Conservation (phyloP, 768 basidiomycete genomes). For the Lentinula edodes region DNA sequence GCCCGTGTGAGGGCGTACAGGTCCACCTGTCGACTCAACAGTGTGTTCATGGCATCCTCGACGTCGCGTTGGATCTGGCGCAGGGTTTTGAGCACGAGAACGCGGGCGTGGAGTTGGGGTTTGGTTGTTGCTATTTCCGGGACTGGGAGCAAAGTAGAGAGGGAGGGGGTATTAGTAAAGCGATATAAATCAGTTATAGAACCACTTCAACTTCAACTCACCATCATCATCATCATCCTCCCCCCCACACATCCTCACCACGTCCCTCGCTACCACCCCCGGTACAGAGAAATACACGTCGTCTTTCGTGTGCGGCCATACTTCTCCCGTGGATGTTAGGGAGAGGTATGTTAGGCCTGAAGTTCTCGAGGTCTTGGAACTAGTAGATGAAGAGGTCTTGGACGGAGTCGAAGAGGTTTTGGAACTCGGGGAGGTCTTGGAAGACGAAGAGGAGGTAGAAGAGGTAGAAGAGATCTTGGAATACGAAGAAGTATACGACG, state of each 20-base stretch:
- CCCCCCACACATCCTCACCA: slow-evolving; percentile 21
- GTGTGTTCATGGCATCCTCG: slow-evolving; percentile 31
- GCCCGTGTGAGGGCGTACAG: slow-evolving; percentile 44
- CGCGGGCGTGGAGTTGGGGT: slow-evolving; percentile 50
- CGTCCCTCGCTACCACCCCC: slow-evolving; percentile 42
- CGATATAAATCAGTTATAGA: too few relatives aligned
- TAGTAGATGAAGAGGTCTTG: too few relatives aligned
- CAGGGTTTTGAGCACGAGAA: slow-evolving; percentile 57
- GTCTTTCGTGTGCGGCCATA: slow-evolving; percentile 39
- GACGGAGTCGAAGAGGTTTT: too few relatives aligned
- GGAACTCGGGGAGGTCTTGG: too few relatives aligned
- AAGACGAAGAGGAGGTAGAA: too few relatives aligned
- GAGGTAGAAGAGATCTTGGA: too few relatives aligned
- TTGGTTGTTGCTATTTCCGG: slow-evolving; percentile 29
- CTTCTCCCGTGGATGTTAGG: slow-evolving; percentile 43
- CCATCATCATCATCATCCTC: not conserved
- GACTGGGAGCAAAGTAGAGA: too few relatives aligned
- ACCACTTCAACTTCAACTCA: too few relatives aligned
- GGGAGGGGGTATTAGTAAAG: too few relatives aligned
- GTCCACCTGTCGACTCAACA: slow-evolving; percentile 22
- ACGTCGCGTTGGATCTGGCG: slow-evolving; percentile 45
- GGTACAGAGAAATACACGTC: slow-evolving; percentile 62
- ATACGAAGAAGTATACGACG: slow-evolving; percentile 29
- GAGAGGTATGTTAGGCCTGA: too few relatives aligned
- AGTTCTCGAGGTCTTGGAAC: too few relatives aligned